Base-by-base conservation (phyloP, 2,329 filamentous ascomycete genomes). In the Colletotrichum costaricense region DNA sequence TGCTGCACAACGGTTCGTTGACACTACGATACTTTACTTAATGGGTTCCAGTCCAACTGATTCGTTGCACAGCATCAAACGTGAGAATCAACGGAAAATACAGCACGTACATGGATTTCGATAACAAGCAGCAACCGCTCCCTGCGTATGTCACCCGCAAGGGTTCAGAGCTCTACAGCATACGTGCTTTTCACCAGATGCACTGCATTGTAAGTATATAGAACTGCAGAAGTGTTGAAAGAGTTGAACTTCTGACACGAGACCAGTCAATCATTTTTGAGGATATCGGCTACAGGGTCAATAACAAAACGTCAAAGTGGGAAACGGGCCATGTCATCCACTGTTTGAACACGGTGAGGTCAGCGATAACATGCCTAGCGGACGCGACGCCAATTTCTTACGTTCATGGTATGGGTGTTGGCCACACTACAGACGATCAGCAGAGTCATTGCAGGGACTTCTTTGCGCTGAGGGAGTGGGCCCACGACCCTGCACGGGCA, bases 221-320 rank as follows among this genome's bases (percentile, higher is more conserved):
- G 0, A 6, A 24, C 0, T 1, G 2, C 1, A 1, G 8, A 38
- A 14, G 2, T 4, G 26, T 22, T 4, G 5, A 16, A 5, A 14
- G 2, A 11, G 3, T 3, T 16, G 30, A 9, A 5, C 33, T 57
- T 16, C 57, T 63, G 6, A 69, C n/a, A 1, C 4, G 7, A 4
- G 4, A 5, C 14, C 12, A 71, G 68, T 71, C 68, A 6, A 59
- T 71, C 9, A 55, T 67, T 6, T 67, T 71, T n/a, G 68, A 71
- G 28, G 68, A 71, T 14, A 56, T 67, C 3, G 68, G 68, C 8
- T 71, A 71, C 26, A 26, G 68, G 14, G 68, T 71, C 1, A 26
- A 66, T 24, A 71, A 71, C 35, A 71, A 67, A 26, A 71, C 68
- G 5, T 67, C 68, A 5, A 71, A 71, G 56, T 71, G 68, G 68